Conservation (phyloP, 2,329 filamentous ascomycete genomes). For the Eutypa lata region DNA sequence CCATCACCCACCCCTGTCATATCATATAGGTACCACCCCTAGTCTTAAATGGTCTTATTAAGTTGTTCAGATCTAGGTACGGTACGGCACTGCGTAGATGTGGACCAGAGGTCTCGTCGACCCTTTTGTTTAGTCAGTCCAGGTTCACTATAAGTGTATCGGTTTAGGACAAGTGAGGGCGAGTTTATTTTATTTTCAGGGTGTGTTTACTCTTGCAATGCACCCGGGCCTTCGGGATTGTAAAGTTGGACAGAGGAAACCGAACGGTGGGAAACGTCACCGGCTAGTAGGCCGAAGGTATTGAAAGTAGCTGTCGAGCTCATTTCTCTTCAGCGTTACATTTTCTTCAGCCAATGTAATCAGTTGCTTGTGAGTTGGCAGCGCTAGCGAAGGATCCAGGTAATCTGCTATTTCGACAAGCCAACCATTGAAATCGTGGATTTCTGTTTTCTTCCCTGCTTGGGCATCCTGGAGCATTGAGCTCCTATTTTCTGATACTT, state of each 20-base stretch:
- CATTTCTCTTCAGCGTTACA: slow-evolving; percentile 27
- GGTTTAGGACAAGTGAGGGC: no score
- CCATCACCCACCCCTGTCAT: neutral
- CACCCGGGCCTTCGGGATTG: no score
- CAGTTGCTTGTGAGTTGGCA: slow-evolving; percentile 38
- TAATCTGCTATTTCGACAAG: slow-evolving; percentile 44
- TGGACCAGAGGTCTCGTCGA: no score
- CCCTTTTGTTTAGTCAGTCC: no score
- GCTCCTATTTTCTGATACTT: slow-evolving; percentile 52
- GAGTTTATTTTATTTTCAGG: no score
- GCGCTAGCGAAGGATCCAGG: slow-evolving; percentile 30
- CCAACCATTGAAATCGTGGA: slow-evolving; percentile 60
- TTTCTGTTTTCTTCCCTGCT: slow-evolving; percentile 51
- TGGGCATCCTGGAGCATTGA: slow-evolving; percentile 61
- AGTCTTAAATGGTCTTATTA: neutral
- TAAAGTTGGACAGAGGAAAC: neutral
- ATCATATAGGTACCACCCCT: neutral
- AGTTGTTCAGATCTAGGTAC: no score
- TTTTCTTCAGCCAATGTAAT: slow-evolving; percentile 40
- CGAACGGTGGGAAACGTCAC: neutral
- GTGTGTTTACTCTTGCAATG: no score
- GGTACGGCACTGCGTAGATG: no score
- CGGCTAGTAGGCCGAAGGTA: neutral
- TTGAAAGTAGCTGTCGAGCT: slow-evolving; percentile 23
- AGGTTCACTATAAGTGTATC: no score